These are phyloP conservation scores for Ustilago sp. DNA, from an alignment of 1,284 basidiomycete species.

Conservation along the genomic window DNA sequence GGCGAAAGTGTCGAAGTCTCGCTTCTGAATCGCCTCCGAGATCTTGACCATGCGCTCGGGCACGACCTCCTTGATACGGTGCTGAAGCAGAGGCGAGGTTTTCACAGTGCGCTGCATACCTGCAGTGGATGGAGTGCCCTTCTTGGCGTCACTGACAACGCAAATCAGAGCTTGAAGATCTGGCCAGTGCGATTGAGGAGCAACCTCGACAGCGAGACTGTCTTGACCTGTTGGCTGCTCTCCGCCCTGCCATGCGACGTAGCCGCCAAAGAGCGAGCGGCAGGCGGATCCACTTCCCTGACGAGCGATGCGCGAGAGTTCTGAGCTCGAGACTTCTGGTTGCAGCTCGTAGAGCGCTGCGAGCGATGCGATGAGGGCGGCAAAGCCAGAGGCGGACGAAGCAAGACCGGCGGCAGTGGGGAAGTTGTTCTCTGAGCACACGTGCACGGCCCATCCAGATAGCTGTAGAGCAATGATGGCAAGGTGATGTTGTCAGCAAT, in stretches of 20 bases:
- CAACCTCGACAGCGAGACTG: slow-evolving; percentile 88
- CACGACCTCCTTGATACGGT: slow-evolving; percentile 88
- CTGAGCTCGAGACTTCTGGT: slow-evolving; percentile 73
- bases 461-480: slow-evolving; percentile 24
- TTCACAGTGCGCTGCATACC: slow-evolving; percentile 98
- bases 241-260: slow-evolving; percentile 95
- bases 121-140: slow-evolving; percentile 91
- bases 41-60: slow-evolving; percentile 88
- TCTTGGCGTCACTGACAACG: slow-evolving; percentile 95
- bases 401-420: slow-evolving; percentile 98
- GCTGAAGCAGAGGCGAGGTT: slow-evolving; percentile 87
- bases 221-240: slow-evolving; percentile 79
- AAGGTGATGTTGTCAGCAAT: not conserved
- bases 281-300: slow-evolving; percentile 98
- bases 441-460: slow-evolving; percentile 72
- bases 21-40: slow-evolving; percentile 79
- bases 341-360: slow-evolving; percentile 86
- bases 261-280: slow-evolving; percentile 95
- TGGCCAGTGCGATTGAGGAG: slow-evolving; percentile 74
- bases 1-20: slow-evolving; percentile 91
- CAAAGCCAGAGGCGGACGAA: slow-evolving; percentile 96
- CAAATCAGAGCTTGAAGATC: slow-evolving; percentile 97
- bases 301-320: slow-evolving; percentile 91
- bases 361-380: slow-evolving; percentile 90
- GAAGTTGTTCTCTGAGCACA: slow-evolving; percentile 98